phyloP scores from a whole-genome alignment of 2,329 filamentous ascomycete genomes.

The Albophoma yamanashiensis region DNA sequence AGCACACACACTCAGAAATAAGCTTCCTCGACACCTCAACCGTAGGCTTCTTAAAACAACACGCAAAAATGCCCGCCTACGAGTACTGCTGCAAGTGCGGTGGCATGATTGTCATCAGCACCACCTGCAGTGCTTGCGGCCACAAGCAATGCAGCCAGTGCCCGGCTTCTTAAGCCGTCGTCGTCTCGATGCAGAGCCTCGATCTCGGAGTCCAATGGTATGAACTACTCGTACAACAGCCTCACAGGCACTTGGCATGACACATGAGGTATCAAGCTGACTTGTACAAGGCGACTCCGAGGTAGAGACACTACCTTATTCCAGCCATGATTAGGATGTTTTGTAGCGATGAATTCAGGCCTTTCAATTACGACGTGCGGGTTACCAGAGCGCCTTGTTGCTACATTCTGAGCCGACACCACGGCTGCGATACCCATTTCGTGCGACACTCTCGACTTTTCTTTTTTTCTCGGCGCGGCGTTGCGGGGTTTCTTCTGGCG shows the following conservation, averaged over 20 bases:
- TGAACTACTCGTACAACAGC: no score
- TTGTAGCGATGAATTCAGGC: neutral
- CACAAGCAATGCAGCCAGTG: slow-evolving; percentile 40
- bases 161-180: slow-evolving; percentile 18
- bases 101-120: slow-evolving; percentile 47
- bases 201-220: neutral
- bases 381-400: neutral
- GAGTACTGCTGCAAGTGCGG: slow-evolving; percentile 46
- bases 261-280: neutral
- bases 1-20: neutral
- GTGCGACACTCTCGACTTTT: neutral
- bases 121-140: slow-evolving; percentile 36
- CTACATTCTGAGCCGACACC: slow-evolving; percentile 3
- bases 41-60: neutral
- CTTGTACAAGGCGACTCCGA: neutral
- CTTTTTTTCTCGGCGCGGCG: neutral
- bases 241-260: neutral
- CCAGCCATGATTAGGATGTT: neutral
- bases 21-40: neutral
- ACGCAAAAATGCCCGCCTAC: slow-evolving; percentile 29
- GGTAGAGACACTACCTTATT: neutral
- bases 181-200: neutral
- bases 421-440: slow-evolving; percentile 9
- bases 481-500: neutral
- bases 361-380: neutral